Evolutionary conservation across 2,329 filamentous ascomycete species (phyloP).

Genomic region (Aureobasidium sp.): DNA sequence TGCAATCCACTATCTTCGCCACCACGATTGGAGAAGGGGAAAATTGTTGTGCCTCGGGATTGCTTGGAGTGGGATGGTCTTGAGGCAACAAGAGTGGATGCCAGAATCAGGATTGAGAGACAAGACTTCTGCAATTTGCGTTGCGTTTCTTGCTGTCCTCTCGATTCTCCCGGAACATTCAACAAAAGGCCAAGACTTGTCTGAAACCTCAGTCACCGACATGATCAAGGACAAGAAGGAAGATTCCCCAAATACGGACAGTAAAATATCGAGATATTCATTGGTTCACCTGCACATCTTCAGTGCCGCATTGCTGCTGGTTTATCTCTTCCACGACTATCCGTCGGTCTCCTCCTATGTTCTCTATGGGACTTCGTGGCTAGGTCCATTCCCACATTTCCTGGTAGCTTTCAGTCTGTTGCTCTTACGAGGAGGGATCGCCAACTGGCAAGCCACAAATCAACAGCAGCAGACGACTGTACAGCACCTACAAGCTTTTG

Average conservation of each 20-base stretch:
- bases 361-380: background rate
- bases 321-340: background rate
- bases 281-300: background rate
- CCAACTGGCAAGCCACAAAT: background rate
- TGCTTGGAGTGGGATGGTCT: background rate
- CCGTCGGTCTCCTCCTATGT: background rate
- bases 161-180: background rate
- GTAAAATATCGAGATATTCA: background rate
- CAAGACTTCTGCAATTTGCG: background rate
- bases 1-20: background rate
- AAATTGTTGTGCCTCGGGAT: background rate
- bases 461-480: background rate
- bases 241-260: background rate
- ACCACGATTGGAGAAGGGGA: background rate
- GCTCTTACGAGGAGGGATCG: background rate
- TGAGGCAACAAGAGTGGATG: background rate
- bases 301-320: background rate
- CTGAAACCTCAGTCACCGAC: fast-evolving
- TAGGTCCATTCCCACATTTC: background rate
- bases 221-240: background rate
- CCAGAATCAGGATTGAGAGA: background rate
- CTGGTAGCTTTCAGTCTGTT: background rate
- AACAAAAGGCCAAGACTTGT: background rate
- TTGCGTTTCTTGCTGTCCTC: background rate
- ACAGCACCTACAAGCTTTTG: background rate